Evolutionary conservation across 1,284 basidiomycete genomes (phyloP).

Genomic region (Inonotus obliquus): DNA sequence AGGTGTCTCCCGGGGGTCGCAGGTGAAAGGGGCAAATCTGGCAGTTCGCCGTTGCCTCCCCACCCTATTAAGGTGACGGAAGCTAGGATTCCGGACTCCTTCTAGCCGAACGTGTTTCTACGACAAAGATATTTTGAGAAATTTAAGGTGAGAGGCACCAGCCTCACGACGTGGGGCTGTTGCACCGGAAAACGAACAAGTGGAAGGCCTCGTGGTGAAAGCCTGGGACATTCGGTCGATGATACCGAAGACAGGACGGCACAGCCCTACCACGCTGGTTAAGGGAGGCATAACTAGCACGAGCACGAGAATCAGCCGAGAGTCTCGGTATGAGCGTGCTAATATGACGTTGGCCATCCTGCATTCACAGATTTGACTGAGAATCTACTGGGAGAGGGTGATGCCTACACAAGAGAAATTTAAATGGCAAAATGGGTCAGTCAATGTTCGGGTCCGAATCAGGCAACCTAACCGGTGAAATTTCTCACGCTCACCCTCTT

Average conservation of each 20-base stretch:
- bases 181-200: neutral
- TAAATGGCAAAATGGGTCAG: neutral
- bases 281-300: constrained; percentile 7
- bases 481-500: neutral
- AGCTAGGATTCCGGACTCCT: neutral
- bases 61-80: constrained; percentile 6
- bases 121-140: neutral
- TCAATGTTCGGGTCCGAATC: neutral
- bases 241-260: neutral
- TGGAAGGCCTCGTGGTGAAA: constrained; percentile 14
- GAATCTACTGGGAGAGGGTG: neutral
- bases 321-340: neutral
- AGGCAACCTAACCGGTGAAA: neutral
- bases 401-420: neutral
- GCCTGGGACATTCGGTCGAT: constrained; percentile 6
- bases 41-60: constrained; percentile 10
- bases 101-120: neutral
- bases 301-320: constrained; percentile 1
- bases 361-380: constrained; percentile 11
- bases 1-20: constrained; percentile 12
- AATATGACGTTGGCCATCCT: neutral
- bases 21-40: constrained; percentile 5
- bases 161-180: constrained; percentile 14
- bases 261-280: constrained; percentile 14
- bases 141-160: neutral